Conservation (phyloP, 768 basidiomycete genomes). For the Gelatoporia subvermispora region DNA sequence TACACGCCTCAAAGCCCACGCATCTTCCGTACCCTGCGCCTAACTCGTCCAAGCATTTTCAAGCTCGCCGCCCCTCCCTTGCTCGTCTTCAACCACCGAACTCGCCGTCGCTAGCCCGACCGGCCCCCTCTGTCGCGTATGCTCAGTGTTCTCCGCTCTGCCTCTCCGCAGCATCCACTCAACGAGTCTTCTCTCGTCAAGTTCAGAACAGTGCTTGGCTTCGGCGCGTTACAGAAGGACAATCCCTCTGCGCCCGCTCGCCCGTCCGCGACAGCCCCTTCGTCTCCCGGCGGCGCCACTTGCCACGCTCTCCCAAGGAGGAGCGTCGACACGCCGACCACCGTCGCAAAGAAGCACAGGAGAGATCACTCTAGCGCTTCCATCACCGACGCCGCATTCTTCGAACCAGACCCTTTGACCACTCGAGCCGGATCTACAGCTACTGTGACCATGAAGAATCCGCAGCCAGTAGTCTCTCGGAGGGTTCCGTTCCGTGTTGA, state of each 20-base stretch:
- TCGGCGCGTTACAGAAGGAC: conserved; percentile 27
- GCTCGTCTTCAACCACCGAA: conserved; percentile 2
- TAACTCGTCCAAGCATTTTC: conserved; percentile 21
- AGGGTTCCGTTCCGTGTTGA: conserved; percentile 58
- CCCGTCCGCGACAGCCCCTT: conserved; percentile 24
- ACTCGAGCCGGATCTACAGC: conserved; percentile 2
- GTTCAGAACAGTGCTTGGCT: conserved; percentile 45
- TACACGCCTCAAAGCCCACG: conserved; percentile 29
- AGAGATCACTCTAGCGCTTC: conserved; percentile 32
- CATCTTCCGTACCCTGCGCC: conserved; percentile 19
- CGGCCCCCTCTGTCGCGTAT: conserved; percentile 31
- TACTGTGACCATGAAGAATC: conserved; percentile 19
- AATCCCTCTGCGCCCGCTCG: conserved; percentile 22
- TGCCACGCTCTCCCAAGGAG: conserved; percentile 31
- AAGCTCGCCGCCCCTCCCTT: neutral
- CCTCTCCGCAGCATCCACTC: conserved; percentile 23
- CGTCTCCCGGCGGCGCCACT: conserved; percentile 22
- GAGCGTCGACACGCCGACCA: conserved; percentile 41
- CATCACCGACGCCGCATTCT: conserved; percentile 39
- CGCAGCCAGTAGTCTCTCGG: conserved; percentile 25
- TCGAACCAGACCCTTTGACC: conserved; percentile 31
- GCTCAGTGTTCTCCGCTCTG: conserved; percentile 35
- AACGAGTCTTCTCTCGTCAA: conserved; percentile 30
- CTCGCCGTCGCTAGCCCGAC: conserved; percentile 22
- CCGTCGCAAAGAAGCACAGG: conserved; percentile 29